Evolutionary conservation across 2,329 filamentous ascomycete species (phyloP).

Genomic region (Tolypocladium ovalisporum): DNA sequence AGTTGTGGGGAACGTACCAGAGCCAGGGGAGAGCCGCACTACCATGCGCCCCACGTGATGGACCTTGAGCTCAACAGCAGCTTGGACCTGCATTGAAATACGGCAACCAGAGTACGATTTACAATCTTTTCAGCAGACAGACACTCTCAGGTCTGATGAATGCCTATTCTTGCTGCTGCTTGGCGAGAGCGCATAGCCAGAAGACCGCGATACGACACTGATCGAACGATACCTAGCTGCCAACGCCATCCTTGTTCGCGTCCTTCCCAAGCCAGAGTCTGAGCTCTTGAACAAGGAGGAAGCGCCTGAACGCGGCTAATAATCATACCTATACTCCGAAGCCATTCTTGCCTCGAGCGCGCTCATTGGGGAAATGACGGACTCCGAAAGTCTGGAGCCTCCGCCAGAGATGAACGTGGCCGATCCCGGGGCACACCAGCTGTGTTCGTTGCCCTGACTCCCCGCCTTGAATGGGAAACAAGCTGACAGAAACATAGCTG

Average conservation of each 20-base stretch:
- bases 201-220: background rate
- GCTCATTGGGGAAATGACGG: slow-evolving; percentile 13
- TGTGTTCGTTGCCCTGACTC: slow-evolving; percentile 30
- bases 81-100: background rate
- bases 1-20: background rate
- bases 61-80: background rate
- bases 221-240: background rate
- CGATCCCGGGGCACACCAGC: slow-evolving; percentile 49
- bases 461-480: background rate
- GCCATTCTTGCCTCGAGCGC: background rate
- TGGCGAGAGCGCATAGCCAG: background rate
- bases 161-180: background rate
- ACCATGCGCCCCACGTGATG: slow-evolving; percentile 5
- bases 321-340: no score
- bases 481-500: slow-evolving; percentile 22
- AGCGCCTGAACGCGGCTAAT: background rate
- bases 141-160: background rate
- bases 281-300: background rate
- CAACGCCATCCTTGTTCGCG: background rate
- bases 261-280: background rate
- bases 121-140: background rate
- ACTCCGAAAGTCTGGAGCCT: slow-evolving; percentile 18
- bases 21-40: background rate
- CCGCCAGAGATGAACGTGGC: slow-evolving; percentile 22
- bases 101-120: background rate